These are phyloP conservation scores for Rosellinia necatrix DNA, from an alignment of 2,329 filamentous ascomycete genomes.

Conservation along the genomic window DNA sequence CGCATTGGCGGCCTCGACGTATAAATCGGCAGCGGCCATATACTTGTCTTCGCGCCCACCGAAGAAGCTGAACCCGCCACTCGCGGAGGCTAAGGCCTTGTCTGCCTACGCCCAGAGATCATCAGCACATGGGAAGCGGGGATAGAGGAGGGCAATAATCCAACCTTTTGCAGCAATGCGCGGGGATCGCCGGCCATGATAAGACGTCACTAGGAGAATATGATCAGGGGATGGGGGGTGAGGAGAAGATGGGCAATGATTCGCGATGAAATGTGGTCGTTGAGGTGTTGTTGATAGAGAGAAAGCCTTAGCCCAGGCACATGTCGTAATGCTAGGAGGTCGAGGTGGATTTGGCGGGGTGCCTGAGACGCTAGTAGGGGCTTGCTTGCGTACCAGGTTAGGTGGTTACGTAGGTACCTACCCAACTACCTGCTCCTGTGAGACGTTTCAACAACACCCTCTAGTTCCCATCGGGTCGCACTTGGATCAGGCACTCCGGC, in stretches of 20 bases:
- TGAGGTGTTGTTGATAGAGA: conserved; percentile 12
- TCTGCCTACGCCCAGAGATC: conserved; percentile 68
- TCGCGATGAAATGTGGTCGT: conserved; percentile 3
- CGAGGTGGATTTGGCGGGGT: conserved; percentile 20
- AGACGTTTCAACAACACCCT: background rate
- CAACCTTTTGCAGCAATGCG: conserved; percentile 77
- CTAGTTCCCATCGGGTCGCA: too few species aligned
- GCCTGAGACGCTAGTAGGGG: conserved; percentile 8
- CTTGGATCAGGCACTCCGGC: too few species aligned
- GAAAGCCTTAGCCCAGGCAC: conserved; percentile 13
- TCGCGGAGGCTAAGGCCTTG: conserved; percentile 75
- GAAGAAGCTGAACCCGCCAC: conserved; percentile 86
- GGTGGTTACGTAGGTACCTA: background rate
- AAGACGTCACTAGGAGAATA: conserved; percentile 18
- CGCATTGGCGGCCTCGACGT: conserved; percentile 85
- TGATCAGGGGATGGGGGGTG: conserved; percentile 1
- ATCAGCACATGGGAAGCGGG: conserved; percentile 28
- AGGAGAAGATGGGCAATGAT: conserved; percentile 5
- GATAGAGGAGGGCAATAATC: conserved; percentile 38
- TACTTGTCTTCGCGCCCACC: conserved; percentile 86
- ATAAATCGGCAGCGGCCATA: conserved; percentile 85
- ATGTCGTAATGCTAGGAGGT: conserved; percentile 12
- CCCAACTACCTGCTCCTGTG: background rate
- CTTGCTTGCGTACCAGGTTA: background rate
- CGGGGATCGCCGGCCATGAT: conserved; percentile 78